Base-by-base conservation (phyloP, 176 grass and related monocot species). In the Triticum urartu region DNA sequence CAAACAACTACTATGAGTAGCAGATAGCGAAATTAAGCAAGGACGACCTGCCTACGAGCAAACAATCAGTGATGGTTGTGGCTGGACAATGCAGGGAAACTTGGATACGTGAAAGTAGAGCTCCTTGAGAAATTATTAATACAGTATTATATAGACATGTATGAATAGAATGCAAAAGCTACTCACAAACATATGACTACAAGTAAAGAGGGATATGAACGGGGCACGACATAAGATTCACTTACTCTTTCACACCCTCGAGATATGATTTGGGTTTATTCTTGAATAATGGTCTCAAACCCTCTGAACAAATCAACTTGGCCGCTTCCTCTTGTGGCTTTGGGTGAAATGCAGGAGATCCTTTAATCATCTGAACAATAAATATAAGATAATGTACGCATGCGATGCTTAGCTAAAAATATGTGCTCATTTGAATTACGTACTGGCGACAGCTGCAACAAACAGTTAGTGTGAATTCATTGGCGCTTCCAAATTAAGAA, bases 291-390 rank as follows among this genome's bases (percentile, higher is more conserved):
- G 97, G 94, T 87, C 97, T 96, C 85, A 86, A 33, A 5, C 90
- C 90, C 54, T 99, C 94, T 56, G 88, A 88, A 72, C 79, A 99
- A 89, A 96, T 93, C 92, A 94, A 91, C 73, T 91, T 99, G 11
- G 79, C 82, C 14, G 86, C 90, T 69, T 94, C 90, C 59, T 81
- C 65, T 67, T 86, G 84, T 75, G 90, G 24, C 58, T 91, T 96
- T 33, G 88, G 90, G 56, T 83, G 92, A 52, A 96, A 99, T 64
- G 87, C 82, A 50, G 87, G 85, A 48, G 38, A 25, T 83, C 97
- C 97, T 94, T 99, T 94, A 34, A 94, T 91, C 97, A 99, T 99
- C 97, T 99, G 89, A 82, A 88, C 36, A 78, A 83, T 50, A 33
- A 59, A 82, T 50, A 52, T 78, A 15, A 83, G 56, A 45, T 52